Evolutionary conservation across 2,329 filamentous ascomycete genomes (phyloP).

Genomic region (Aplosporella prunicola): DNA sequence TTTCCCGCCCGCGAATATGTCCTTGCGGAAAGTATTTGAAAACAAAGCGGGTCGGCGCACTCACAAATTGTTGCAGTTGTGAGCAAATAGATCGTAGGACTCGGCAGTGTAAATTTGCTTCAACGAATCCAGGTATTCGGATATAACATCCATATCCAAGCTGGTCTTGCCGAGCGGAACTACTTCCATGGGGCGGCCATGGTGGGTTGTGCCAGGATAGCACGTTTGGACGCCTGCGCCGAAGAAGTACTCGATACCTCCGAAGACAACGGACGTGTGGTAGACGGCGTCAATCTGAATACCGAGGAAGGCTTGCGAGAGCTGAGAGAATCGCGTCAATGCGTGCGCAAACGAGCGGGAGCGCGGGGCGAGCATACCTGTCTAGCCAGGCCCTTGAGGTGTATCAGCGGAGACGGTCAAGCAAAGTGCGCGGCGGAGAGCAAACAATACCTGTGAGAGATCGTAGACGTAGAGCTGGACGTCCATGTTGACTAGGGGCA

Average conservation of each 20-base stretch:
- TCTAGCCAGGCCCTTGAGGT: conserved; percentile 45
- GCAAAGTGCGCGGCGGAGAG: not conserved
- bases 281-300: conserved; percentile 84
- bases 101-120: conserved; percentile 73
- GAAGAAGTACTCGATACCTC: conserved; percentile 81
- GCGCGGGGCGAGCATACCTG: conserved; percentile 27
- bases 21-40: too few species aligned
- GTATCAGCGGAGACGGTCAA: conserved; percentile 3
- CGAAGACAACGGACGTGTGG: conserved; percentile 81
- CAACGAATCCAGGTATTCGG: conserved; percentile 80
- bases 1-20: too few species aligned
- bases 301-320: conserved; percentile 51
- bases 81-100: conserved; percentile 79
- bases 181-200: conserved; percentile 72
- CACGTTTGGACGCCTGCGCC: conserved; percentile 72
- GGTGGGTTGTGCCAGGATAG: conserved; percentile 70
- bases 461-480: conserved; percentile 45
- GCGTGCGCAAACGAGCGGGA: conserved; percentile 13
- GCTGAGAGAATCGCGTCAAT: conserved; percentile 27
- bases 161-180: conserved; percentile 67
- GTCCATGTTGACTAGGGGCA: conserved; percentile 38
- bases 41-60: not conserved
- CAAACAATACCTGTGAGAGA: conserved; percentile 32
- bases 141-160: conserved; percentile 68
- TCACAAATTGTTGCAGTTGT: conserved; percentile 93